Percentiles rank a stretch among this genome's conserved stretches.
phyloP scores from a whole-genome alignment of 164 flowering plant species.

The Magnolia kwangsiensis region DNA sequence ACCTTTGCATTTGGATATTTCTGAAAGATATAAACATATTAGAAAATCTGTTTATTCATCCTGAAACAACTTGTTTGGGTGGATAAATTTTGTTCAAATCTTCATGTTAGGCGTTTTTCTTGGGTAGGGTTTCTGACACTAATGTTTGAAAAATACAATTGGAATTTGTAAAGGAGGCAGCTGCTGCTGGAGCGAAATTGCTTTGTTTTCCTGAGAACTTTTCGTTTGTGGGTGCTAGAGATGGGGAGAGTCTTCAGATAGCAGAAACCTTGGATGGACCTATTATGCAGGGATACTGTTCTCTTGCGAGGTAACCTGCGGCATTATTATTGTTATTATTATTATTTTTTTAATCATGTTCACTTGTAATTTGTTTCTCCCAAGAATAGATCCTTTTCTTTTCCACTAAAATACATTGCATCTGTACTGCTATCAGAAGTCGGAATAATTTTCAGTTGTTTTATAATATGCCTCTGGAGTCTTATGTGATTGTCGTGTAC shows the following conservation, averaged over 20 bases:
- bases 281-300: conserved; percentile 69
- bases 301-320: conserved; percentile 67
- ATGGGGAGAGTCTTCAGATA: conserved; percentile 66
- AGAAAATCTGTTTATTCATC: no score
- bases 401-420: not conserved
- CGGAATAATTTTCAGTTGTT: no score
- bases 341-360: not conserved
- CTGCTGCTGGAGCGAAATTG: conserved; percentile 78
- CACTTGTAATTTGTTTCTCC: not conserved
- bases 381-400: not conserved
- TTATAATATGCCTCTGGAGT: no score
- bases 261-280: conserved; percentile 89
- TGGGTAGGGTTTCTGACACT: no score
- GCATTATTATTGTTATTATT: no score
- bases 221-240: conserved; percentile 56
- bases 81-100: no score
- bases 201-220: conserved; percentile 86
- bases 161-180: conserved; percentile 65
- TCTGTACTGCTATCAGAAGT: no score
- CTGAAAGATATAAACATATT: no score
- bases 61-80: no score
- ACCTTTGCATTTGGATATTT: no score
- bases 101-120: no score
- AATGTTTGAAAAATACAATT: not conserved
- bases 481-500: no score